Evolutionary conservation across 140 eudicot genomes (phyloP).

Genomic region (Stevia rebaudiana): DNA sequence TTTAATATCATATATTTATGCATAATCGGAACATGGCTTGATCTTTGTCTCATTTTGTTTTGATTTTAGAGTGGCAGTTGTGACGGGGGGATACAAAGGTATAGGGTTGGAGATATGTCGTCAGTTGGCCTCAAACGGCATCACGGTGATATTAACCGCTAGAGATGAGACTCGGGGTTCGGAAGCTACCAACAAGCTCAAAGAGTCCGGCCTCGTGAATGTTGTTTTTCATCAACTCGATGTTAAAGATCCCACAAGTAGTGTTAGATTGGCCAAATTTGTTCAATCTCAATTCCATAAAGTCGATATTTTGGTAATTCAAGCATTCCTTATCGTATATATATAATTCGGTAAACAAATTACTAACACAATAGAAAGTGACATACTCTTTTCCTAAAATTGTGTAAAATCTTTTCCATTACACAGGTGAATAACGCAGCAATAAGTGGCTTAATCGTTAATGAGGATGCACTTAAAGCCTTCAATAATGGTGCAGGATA

Average conservation of each 20-base stretch:
- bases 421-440: no score
- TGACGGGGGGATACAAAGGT: constrained; percentile 38
- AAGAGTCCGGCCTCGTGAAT: constrained; percentile 20
- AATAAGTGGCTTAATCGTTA: no score
- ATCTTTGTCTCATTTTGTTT: no score
- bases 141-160: constrained; percentile 27
- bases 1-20: no score
- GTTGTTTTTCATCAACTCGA: constrained; percentile 41
- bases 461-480: no score
- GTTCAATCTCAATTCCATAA: constrained; percentile 16
- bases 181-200: constrained; percentile 22
- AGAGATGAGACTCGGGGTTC: constrained; percentile 29
- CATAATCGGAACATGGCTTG: no score
- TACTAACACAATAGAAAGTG: no score
- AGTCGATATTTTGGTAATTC: constrained; percentile 35
- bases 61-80: constrained; percentile 28
- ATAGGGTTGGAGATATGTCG: constrained; percentile 35
- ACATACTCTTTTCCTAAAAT: no score
- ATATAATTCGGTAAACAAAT: no score
- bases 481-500: no score
- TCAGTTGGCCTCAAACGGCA: constrained; percentile 23
- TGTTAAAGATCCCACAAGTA: constrained; percentile 31
- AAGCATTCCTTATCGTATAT: no score
- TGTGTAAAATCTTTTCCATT: no score
- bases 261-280: constrained; percentile 24